A percentile compares a stretch with the other conserved stretches of the same genome.
These are phyloP conservation scores for Saksenaea vasiformis DNA, from an alignment of 371 early-diverging fungal species.

Conservation along the genomic window DNA sequence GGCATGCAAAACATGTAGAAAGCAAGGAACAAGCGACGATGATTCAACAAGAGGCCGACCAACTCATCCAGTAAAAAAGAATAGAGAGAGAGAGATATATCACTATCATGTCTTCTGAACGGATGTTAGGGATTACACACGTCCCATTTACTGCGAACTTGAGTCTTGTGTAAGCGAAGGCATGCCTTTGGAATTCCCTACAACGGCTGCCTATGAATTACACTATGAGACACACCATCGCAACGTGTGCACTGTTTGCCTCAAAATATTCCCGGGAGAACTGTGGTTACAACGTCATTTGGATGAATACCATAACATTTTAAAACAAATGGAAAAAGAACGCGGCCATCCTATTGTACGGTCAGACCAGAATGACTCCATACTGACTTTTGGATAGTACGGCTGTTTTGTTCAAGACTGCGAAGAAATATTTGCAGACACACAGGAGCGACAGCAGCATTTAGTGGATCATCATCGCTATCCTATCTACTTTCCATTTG, in stretches of 20 bases:
- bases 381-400: constrained; percentile 42
- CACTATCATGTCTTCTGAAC: background rate
- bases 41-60: constrained; percentile 28
- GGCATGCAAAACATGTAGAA: constrained; percentile 38
- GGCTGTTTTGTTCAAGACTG: constrained; percentile 75
- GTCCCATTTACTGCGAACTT: constrained; percentile 32
- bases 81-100: background rate
- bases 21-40: constrained; percentile 9
- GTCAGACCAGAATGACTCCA: background rate
- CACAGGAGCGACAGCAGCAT: constrained; percentile 61
- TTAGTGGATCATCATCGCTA: constrained; percentile 69
- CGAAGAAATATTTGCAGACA: constrained; percentile 43
- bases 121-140: constrained; percentile 2
- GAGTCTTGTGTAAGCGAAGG: constrained; percentile 19
- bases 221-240: constrained; percentile 62
- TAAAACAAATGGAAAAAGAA: constrained; percentile 53
- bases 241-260: constrained; percentile 54
- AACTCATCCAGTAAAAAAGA: constrained; percentile 21
- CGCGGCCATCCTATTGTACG: constrained; percentile 63
- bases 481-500: constrained; percentile 67
- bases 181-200: constrained; percentile 29
- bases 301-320: constrained; percentile 56
- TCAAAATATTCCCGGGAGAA: constrained; percentile 51
- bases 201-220: constrained; percentile 47
- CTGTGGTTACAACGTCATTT: constrained; percentile 58